phyloP scores from a whole-genome alignment of 805 yeast genomes.

The Jamesozyma gamospora region DNA sequence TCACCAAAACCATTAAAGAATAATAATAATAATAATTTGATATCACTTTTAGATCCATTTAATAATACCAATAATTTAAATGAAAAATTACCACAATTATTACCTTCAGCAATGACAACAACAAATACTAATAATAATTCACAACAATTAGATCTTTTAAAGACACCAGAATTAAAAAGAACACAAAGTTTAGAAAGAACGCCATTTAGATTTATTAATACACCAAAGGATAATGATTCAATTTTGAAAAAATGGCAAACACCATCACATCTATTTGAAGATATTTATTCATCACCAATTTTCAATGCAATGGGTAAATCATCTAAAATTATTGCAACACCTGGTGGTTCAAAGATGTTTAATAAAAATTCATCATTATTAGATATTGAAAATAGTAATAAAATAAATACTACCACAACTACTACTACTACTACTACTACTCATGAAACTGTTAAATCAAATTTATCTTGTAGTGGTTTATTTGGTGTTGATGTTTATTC shows the following conservation, averaged over 20 bases:
- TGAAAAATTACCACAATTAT: slow-evolving; percentile 1
- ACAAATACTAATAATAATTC: background rate
- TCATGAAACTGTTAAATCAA: slow-evolving; percentile 11
- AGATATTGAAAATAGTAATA: slow-evolving; percentile 6
- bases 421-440: slow-evolving; percentile 1
- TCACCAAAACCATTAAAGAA: slow-evolving; percentile 15
- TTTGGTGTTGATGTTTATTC: slow-evolving; percentile 30
- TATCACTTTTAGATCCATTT: slow-evolving; percentile 2
- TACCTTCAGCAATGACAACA: background rate
- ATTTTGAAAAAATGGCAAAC: slow-evolving; percentile 26
- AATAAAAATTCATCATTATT: slow-evolving; percentile 13
- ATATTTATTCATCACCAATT: slow-evolving; percentile 26
- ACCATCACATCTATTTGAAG: slow-evolving; percentile 27
- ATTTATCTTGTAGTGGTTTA: slow-evolving; percentile 22
- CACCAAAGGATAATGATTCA: slow-evolving; percentile 19
- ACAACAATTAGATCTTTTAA: slow-evolving; percentile 5
- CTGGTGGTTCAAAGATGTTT: slow-evolving; percentile 10
- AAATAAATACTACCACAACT: slow-evolving; percentile 2
- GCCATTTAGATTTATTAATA: slow-evolving; percentile 15
- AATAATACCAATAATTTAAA: background rate
- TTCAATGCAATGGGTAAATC: slow-evolving; percentile 17
- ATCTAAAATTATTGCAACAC: slow-evolving; percentile 10
- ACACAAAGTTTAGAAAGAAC: slow-evolving; percentile 10
- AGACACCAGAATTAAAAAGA: slow-evolving; percentile 18
- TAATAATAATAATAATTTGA: background rate